phyloP scores from a whole-genome alignment of 108 stramenopile genomes.

The Epipyxis sp. region DNA sequence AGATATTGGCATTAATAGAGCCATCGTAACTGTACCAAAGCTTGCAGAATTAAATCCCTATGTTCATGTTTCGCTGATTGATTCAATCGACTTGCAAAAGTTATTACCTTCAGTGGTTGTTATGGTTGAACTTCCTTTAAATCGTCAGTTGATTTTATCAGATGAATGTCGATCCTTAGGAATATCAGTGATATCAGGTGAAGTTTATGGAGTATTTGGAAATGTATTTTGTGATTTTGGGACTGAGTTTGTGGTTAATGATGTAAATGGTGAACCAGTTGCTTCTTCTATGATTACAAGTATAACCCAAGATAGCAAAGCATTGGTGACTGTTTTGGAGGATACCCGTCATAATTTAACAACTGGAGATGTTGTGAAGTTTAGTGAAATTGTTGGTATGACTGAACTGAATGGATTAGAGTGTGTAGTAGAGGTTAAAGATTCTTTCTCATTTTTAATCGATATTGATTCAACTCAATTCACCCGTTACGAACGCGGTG shows the following conservation, averaged over 20 bases:
- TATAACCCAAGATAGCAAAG: slow-evolving; percentile 61
- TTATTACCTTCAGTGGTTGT: slow-evolving; percentile 24
- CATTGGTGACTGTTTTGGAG: slow-evolving; percentile 86
- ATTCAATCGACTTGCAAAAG: slow-evolving; percentile 8
- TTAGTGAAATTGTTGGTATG: slow-evolving; percentile 80
- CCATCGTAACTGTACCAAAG: slow-evolving; percentile 36
- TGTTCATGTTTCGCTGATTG: slow-evolving; percentile 39
- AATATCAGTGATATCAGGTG: slow-evolving; percentile 67
- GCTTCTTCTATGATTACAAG: slow-evolving; percentile 36
- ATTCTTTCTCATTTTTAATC: slow-evolving; percentile 86
- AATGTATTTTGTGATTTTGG: slow-evolving; percentile 96
- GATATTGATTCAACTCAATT: slow-evolving; percentile 39
- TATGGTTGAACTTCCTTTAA: slow-evolving; percentile 8
- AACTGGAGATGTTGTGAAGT: slow-evolving; percentile 82
- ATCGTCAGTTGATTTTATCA: slow-evolving; percentile 24
- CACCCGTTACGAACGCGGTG: slow-evolving; percentile 41
- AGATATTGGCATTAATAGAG: slow-evolving; percentile 46
- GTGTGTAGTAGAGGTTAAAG: slow-evolving; percentile 70
- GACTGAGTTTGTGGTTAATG: slow-evolving; percentile 70
- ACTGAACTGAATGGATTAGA: slow-evolving; percentile 58
- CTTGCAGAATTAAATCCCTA: slow-evolving; percentile 61
- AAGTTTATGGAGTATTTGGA: slow-evolving; percentile 77
- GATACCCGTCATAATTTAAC: slow-evolving; percentile 94
- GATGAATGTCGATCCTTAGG: slow-evolving; percentile 35
- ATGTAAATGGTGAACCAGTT: slow-evolving; percentile 80